Base-by-base conservation (phyloP, 2,329 filamentous ascomycete species). In the Pestalotiopsis sp. region DNA sequence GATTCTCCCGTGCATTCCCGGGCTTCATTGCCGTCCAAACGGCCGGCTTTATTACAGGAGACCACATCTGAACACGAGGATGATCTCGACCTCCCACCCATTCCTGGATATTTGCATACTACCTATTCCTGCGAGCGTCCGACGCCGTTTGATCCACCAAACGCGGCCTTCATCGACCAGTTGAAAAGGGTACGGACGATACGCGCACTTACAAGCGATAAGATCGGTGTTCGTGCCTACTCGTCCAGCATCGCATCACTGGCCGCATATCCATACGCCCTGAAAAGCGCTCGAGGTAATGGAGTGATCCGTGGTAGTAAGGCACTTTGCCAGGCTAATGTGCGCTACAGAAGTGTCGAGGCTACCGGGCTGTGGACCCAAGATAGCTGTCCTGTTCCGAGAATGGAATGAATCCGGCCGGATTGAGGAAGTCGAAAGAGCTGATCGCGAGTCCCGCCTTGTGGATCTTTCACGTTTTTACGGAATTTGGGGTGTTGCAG, bases 401-500 rank as follows among this genome's bases (percentile, higher is more conserved):
- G 92, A 97, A 77, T 98, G 91, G 86, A 88, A 81, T 13, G 76
- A 83, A 2, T 85, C 86, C 0, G 91, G 90, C 0, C 83, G 80
- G 17, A 82, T 97, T 4, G 77, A 84, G 45, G 92, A 93, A 27
- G 90, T 91, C 0, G 82, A 87, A 7, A 87, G 90, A 3, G 87
- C 92, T 1, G 86, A 91, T 64, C 80, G 82, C 0, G 90, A 97
- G 72, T 83, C 88, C 13, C 88, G 86, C 68, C 84, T 96, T 68
- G 84, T 85, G 23, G 85, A 90, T 0, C 80, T 98, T 3, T 84
- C 88, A 59, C 78, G 86, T 0, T 98, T 98, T 79, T 93, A 92
- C 80, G 85, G 92, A 4, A 97, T 98, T 68, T 97, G 94, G 93
- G 95, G 95, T n/a, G 94, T 98, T 0, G 95, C 92, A 0, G 91